Evolutionary conservation across 495 filamentous ascomycete species (phyloP), one percentile per base, ranked within the genome.

Genomic region (Aspergillus bridgeri): DNA sequence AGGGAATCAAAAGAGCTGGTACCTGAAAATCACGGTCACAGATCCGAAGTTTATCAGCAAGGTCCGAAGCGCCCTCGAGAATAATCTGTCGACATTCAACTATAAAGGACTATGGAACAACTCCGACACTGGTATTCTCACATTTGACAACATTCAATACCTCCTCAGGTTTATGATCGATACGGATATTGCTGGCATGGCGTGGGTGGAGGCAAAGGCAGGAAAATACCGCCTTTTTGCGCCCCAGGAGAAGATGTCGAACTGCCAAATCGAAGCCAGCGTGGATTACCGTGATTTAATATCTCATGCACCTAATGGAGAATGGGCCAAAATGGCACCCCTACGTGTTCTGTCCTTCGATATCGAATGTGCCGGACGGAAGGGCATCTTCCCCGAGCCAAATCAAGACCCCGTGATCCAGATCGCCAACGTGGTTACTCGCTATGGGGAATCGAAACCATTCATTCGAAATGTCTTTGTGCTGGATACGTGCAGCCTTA

Each of bases 301-400:
- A 57, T 85, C 94, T 6, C 93, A 98, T 68, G 80, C 89, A 22
- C 84, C 90, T n/a, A 87, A 89, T 56, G 94, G 92, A 4, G 94
- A 98, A 68, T 99, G 94, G 90, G 90, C 90, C 9, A 99, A 96
- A 74, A 98, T 99, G 90, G 95, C 94, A 0, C 94, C 94, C 1
- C 77, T 99, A 19, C 85, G 94, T 42, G 86, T 96, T 51, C 72
- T 99, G 15, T 97, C 92, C 3, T 97, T 99, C 61, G 94, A 99
- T 83, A 99, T 99, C 62, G 94, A 99, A 69, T 99, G 94, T 69
- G 95, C 94, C 58, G 94, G 94, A 23, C 89, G 94, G 60, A 96
- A 97, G 72, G 94, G 94, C 42, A 87, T 99, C 67, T 99, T 99
- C 69, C 94, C 94, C 4, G 93, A 98, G 72, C 83, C 95, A 20